phyloP scores from a whole-genome alignment of 176 grass and related monocot genomes.

The Oryza officinalis region DNA sequence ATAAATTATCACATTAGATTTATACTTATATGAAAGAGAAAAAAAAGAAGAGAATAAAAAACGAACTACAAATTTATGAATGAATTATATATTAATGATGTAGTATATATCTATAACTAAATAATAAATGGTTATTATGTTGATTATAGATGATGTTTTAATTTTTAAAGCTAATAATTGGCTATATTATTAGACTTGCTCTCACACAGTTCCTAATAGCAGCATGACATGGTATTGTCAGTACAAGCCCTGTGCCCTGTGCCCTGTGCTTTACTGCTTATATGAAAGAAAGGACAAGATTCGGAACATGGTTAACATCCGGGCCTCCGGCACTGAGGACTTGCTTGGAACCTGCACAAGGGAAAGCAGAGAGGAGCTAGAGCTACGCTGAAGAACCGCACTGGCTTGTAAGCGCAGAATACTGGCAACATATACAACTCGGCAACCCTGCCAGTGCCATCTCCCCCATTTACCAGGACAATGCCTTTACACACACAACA shows the following conservation, averaged over 20 bases:
- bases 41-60: too few relatives aligned
- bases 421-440: too few relatives aligned
- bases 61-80: too few relatives aligned
- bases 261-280: neutral
- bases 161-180: too few relatives aligned
- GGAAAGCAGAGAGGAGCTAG: too few relatives aligned
- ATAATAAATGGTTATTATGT: too few relatives aligned
- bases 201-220: neutral
- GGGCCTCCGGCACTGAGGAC: neutral
- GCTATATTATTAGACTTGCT: too few relatives aligned
- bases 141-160: too few relatives aligned
- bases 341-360: neutral
- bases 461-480: neutral
- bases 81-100: too few relatives aligned
- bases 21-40: too few relatives aligned
- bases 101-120: too few relatives aligned
- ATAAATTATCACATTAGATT: too few relatives aligned
- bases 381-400: neutral
- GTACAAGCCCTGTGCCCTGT: neutral
- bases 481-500: neutral
- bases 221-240: neutral
- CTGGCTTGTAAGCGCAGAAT: neutral
- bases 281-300: neutral
- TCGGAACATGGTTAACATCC: neutral
- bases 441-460: neutral